Conservation (phyloP, 1,284 basidiomycete species). For the Cystobasidium sp. region DNA sequence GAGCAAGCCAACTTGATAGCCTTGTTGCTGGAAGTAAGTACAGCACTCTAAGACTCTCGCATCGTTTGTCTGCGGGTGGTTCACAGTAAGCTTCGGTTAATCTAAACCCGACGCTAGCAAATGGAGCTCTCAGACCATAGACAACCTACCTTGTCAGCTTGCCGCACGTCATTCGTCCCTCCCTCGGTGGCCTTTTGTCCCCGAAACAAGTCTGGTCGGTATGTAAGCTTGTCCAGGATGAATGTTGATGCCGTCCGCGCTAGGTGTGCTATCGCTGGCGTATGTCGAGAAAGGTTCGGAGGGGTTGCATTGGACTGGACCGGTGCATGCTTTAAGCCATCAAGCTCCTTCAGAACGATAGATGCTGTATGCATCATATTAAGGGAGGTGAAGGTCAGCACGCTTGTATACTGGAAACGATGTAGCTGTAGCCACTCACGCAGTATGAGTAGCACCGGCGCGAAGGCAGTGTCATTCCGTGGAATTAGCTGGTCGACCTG, state of each 20-base stretch:
- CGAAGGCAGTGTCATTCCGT: background rate
- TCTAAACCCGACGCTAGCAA: background rate
- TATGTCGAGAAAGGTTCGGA: background rate
- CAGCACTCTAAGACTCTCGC: constrained; percentile 30
- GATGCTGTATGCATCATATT: constrained; percentile 4
- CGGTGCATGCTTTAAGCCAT: constrained; percentile 22
- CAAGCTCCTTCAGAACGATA: constrained; percentile 28
- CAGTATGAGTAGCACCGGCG: constrained; percentile 26
- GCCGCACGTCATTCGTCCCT: background rate
- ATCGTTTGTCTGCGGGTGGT: constrained; percentile 11
- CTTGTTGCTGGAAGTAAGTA: constrained; percentile 17
- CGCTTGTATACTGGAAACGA: background rate
- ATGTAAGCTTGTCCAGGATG: constrained; percentile 25
- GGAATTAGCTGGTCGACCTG: constrained; percentile 29
- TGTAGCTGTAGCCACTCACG: constrained; percentile 14
- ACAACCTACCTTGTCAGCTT: constrained; percentile 2
- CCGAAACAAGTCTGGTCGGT: constrained; percentile 32
- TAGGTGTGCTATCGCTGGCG: constrained; percentile 3
- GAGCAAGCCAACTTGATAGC: constrained; percentile 34
- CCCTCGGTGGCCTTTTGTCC: constrained; percentile 23
- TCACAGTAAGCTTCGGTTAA: background rate
- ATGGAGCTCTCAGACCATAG: background rate
- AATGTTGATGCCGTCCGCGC: constrained; percentile 11
- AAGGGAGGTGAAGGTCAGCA: background rate
- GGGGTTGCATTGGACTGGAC: background rate